These are phyloP conservation scores for Mycena albidolilacea DNA, from an alignment of 768 basidiomycete genomes.

Conservation along the genomic window DNA sequence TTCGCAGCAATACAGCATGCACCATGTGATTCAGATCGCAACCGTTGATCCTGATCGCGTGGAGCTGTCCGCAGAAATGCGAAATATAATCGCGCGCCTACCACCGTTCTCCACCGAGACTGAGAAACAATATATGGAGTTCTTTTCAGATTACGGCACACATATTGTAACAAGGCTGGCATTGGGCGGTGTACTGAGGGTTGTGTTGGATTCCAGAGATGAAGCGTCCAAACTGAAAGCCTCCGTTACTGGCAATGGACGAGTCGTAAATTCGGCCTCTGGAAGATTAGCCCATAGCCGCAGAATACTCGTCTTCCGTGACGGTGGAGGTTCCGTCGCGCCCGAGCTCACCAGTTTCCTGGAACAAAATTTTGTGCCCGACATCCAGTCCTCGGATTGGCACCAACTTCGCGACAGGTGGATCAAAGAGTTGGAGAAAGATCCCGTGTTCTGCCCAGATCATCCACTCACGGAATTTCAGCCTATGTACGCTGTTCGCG, in stretches of 20 bases:
- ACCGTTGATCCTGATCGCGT: not conserved
- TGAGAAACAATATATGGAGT: conserved; percentile 3
- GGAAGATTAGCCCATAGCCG: not conserved
- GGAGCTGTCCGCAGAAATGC: conserved; percentile 21
- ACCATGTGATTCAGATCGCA: not conserved
- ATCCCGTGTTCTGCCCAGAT: conserved; percentile 33
- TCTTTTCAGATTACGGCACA: conserved; percentile 24
- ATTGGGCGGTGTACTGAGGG: conserved; percentile 19
- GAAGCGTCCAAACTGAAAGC: conserved; percentile 9
- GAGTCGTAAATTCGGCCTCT: not conserved
- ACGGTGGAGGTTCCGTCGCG: conserved; percentile 20
- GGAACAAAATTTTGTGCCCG: conserved; percentile 9
- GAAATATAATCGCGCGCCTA: not conserved
- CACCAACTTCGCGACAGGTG: conserved; percentile 1
- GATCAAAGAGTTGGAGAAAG: conserved; percentile 25
- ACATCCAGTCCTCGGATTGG: conserved; percentile 2
- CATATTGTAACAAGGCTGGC: conserved; percentile 15
- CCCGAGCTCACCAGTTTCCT: conserved; percentile 16
- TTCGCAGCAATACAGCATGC: conserved; percentile 1
- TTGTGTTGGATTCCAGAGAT: conserved; percentile 4
- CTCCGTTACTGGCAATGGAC: conserved; percentile 11
- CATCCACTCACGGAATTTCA: conserved; percentile 10
- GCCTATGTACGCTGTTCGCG: conserved; percentile 6
- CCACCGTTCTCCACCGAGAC: conserved; percentile 2
- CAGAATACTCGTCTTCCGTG: conserved; percentile 15